A percentile compares a stretch with the other conserved stretches of the same genome.
Conservation (phyloP, 164 flowering plant genomes). For the Liquidambar formosana region DNA sequence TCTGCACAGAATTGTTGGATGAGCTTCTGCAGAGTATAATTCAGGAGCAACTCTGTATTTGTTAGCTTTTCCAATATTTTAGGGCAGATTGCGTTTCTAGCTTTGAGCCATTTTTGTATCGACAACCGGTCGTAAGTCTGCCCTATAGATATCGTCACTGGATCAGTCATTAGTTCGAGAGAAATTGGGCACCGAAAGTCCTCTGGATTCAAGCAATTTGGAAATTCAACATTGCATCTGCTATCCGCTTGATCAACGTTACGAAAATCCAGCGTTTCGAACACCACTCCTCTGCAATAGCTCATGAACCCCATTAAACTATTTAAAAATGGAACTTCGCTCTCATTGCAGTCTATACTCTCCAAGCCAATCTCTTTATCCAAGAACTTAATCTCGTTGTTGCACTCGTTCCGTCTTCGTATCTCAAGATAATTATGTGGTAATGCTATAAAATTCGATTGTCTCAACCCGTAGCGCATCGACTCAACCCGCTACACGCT, state of each 20-base stretch:
- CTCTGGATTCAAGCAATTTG: slow-evolving; percentile 31
- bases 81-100: slow-evolving; percentile 51
- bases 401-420: slow-evolving; percentile 58
- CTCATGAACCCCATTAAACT: slow-evolving; percentile 56
- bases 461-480: no score
- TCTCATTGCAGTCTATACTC: slow-evolving; percentile 29
- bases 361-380: slow-evolving; percentile 48
- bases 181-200: slow-evolving; percentile 53
- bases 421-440: slow-evolving; percentile 51
- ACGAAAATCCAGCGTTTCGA: slow-evolving; percentile 32
- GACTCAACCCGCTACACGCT: no score
- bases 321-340: slow-evolving; percentile 43
- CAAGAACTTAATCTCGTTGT: slow-evolving; percentile 65
- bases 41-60: slow-evolving; percentile 41
- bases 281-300: slow-evolving; percentile 61
- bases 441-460: no score
- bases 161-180: slow-evolving; percentile 48
- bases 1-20: slow-evolving; percentile 37
- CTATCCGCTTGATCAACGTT: slow-evolving; percentile 7
- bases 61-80: slow-evolving; percentile 50
- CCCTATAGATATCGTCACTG: slow-evolving; percentile 44
- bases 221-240: slow-evolving; percentile 11
- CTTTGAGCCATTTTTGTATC: slow-evolving; percentile 38
- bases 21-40: slow-evolving; percentile 31
- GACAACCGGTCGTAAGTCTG: slow-evolving; percentile 47